A percentile compares a stretch with the other conserved stretches of the same genome.
phyloP scores from a whole-genome alignment of 129 eudicot genomes.

The Smallanthus sonchifolius region DNA sequence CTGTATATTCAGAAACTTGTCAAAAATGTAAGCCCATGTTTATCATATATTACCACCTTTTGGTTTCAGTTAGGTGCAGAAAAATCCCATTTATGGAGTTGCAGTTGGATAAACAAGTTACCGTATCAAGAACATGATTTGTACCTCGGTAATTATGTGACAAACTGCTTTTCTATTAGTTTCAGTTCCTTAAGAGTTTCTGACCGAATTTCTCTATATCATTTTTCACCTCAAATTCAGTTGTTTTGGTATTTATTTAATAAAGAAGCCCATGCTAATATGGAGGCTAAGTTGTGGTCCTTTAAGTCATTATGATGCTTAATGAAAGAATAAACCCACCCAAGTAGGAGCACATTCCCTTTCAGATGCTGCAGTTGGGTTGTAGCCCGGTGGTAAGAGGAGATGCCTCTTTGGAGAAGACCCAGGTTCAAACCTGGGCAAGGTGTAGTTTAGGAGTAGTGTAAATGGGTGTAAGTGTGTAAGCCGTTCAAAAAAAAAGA shows the following conservation, averaged over 20 bases:
- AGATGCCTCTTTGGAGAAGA: too few species aligned
- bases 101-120: conserved; percentile 2
- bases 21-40: conserved; percentile 62
- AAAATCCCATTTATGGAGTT: not conserved
- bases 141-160: not conserved
- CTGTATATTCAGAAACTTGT: conserved; percentile 86
- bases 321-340: not conserved
- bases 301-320: not conserved
- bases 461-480: too few species aligned
- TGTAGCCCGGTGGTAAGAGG: too few species aligned
- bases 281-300: not conserved
- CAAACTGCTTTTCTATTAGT: not conserved
- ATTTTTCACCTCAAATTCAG: not conserved
- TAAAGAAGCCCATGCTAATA: not conserved
- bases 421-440: too few species aligned
- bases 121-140: not conserved
- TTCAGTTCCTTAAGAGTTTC: conserved; percentile 4
- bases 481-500: too few species aligned
- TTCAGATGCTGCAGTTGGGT: too few species aligned
- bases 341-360: not conserved
- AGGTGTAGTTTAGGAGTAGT: too few species aligned
- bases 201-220: not conserved
- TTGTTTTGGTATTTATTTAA: not conserved
- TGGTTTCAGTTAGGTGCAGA: not conserved
- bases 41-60: not conserved